Evolutionary conservation across 148 eudicot genomes (phyloP).

Genomic region (Polygonum maritimum): DNA sequence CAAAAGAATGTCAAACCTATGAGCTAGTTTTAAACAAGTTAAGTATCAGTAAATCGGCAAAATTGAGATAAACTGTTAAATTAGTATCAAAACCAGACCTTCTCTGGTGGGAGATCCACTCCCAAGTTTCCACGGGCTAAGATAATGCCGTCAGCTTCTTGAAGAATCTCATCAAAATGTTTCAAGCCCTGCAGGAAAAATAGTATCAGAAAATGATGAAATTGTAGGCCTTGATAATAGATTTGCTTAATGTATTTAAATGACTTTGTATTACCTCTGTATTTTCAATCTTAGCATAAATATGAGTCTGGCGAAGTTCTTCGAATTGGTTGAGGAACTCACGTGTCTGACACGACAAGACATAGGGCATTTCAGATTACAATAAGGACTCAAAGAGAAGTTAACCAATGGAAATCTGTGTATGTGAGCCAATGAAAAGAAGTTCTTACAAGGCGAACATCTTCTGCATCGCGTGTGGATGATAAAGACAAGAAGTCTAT

Average conservation of each 20-base stretch:
- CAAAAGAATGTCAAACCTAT: not conserved
- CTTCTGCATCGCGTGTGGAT: constrained; percentile 83
- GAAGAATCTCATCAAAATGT: constrained; percentile 87
- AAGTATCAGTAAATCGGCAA: not conserved
- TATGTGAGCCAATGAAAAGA: not conserved
- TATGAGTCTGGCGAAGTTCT: constrained; percentile 82
- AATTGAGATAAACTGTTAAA: not conserved
- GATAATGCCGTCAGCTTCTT: constrained; percentile 94
- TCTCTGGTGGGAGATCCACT: constrained; percentile 93
- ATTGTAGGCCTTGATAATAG: not conserved
- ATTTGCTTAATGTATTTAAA: not conserved
- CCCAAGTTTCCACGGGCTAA: constrained; percentile 98
- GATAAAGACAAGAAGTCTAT: constrained; percentile 87
- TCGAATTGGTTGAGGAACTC: constrained; percentile 58
- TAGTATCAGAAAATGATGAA: not conserved
- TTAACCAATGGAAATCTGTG: not conserved
- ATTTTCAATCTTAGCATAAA: constrained; percentile 90
- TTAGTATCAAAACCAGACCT: constrained; percentile 31
- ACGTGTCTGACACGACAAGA: constrained; percentile 42
- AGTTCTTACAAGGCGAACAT: constrained; percentile 73
- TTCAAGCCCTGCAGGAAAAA: constrained; percentile 47
- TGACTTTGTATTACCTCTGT: constrained; percentile 48
- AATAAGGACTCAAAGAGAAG: not conserved
- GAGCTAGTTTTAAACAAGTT: not conserved
- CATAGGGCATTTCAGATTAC: not conserved